Base-by-base conservation (phyloP, 768 basidiomycete genomes). In the Lactarius pseudohatsudake region DNA sequence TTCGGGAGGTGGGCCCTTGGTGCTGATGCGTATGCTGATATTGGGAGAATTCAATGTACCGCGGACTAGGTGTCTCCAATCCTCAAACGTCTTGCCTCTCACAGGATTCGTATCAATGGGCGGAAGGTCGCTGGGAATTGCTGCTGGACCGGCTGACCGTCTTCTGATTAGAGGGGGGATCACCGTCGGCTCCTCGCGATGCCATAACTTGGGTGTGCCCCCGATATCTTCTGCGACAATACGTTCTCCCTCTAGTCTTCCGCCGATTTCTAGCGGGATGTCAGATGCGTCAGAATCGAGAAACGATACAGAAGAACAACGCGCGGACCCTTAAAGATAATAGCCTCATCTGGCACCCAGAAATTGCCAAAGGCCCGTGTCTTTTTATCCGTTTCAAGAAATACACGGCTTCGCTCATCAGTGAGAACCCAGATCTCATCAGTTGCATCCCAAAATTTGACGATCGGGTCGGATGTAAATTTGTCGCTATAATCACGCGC, bases 311-410 rank as follows among this genome's bases (percentile, higher is more conserved):
- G 53, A 34, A 3, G 38, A 34, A 34, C 3, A 7, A 47, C n/a
- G 22, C 4, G 13, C 60, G 8, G 6, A 68, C 67, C 64, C 56
- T 66, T 66, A 32, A 66, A 66, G 36, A 66, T 66, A 3, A 66
- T 58, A 6, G 57, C 38, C 3, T 36, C n/a, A 1, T 54, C 38
- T 20, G 65, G 61, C 1, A 32, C 16, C 65, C 65, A 66, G 22
- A 62, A 28, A 3, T 66, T 66, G n/a, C 61, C 61, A 43, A 68
- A 68, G 4, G 57, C 57, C 30, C 64, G 43, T 11, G 36, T 11
- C 18, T 13, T 16, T 10, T 58, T 3, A 5, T 9, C 45, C 20
- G 59, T 22, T 18, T 68, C 64, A 18, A 68, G 54, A 16, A 61
- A 66, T n/a, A 68, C 32, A 20, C 56, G 60, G 34, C 64, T 45